These are phyloP conservation scores for Solanum hybrid DNA, from an alignment of 305 asterid genomes.

Conservation along the genomic window DNA sequence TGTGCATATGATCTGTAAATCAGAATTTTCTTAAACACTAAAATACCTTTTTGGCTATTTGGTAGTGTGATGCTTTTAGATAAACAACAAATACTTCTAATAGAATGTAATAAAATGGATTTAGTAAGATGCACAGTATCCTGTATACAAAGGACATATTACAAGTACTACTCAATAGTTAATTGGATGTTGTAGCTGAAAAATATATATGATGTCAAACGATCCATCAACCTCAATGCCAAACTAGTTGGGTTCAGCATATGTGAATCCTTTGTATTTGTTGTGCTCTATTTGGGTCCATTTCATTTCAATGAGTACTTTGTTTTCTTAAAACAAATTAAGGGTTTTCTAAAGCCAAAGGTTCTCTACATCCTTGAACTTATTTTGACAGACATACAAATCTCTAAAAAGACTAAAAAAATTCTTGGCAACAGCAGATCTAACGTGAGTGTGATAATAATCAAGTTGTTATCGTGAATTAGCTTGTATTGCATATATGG, in stretches of 20 bases:
- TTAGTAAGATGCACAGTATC: neutral
- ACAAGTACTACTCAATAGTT: neutral
- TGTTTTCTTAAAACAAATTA: neutral
- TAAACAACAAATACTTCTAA: slow-evolving; percentile 3
- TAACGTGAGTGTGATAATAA: neutral
- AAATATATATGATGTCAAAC: neutral
- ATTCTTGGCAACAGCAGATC: neutral
- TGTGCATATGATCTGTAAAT: neutral
- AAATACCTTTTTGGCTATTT: neutral
- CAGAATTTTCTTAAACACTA: neutral
- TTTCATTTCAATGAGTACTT: neutral
- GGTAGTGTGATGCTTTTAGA: neutral
- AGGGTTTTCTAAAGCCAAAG: neutral
- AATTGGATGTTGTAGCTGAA: neutral
- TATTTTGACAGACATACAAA: neutral
- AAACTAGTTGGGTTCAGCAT: neutral
- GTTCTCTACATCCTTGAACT: neutral
- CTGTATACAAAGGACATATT: neutral
- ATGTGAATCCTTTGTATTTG: neutral
- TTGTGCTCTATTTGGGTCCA: neutral
- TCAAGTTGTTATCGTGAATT: neutral
- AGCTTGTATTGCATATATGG: neutral
- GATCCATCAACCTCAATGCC: neutral
- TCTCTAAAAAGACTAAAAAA: neutral
- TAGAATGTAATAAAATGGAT: neutral